Percentiles rank a stretch among this genome's conserved stretches.
Evolutionary conservation across 805 yeast species (phyloP).

Genomic region (Nakazawaea laoshanensis): DNA sequence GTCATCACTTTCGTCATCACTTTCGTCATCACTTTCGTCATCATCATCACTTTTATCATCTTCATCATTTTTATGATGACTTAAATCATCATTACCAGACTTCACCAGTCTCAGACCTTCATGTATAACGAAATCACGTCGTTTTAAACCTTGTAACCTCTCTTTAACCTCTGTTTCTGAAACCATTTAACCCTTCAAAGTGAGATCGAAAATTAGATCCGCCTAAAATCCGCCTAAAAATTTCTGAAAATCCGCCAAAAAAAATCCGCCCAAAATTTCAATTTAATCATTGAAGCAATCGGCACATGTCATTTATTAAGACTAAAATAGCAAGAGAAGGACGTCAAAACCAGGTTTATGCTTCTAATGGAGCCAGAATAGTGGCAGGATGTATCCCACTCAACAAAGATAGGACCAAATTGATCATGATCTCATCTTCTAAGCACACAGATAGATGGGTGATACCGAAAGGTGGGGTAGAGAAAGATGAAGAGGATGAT

Average conservation of each 20-base stretch:
- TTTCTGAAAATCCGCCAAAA: no score
- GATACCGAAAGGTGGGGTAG: conserved; percentile 94
- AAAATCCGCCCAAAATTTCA: no score
- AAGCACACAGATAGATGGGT: conserved; percentile 71
- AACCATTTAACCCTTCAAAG: no score
- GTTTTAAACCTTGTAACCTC: no score
- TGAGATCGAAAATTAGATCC: no score
- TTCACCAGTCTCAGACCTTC: no score
- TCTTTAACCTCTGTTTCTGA: no score
- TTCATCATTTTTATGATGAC: no score
- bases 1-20: conserved; percentile 13
- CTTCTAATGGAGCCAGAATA: conserved; percentile 63
- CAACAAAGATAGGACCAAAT: conserved; percentile 44
- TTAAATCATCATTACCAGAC: no score
- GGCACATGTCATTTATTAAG: conserved; percentile 22
- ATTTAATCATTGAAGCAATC: conserved; percentile 12
- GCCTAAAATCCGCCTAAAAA: no score
- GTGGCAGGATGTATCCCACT: conserved; percentile 91
- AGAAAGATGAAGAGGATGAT: conserved; percentile 59
- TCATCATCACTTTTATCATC: conserved; percentile 8
- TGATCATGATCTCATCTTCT: conserved; percentile 73
- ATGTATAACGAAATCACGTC: no score
- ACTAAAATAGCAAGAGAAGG: conserved; percentile 41
- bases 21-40: conserved; percentile 9
- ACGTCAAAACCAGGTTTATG: conserved; percentile 49